These are phyloP conservation scores for Boletus reticuloceps DNA, from an alignment of 768 basidiomycete species.

Conservation along the genomic window DNA sequence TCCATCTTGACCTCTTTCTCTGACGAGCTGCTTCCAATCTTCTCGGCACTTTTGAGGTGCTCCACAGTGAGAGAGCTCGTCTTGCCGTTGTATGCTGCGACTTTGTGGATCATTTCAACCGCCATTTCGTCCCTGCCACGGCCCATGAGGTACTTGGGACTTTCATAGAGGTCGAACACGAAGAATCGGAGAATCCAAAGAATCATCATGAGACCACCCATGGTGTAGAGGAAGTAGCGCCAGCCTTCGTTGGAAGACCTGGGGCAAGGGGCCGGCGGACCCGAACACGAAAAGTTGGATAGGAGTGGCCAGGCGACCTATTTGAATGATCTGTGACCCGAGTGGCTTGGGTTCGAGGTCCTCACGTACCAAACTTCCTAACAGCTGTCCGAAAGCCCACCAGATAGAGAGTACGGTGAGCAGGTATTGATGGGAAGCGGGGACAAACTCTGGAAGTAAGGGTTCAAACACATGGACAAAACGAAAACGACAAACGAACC, in stretches of 20 bases:
- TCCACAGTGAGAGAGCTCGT: constrained; percentile 48
- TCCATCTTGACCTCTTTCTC: constrained; percentile 25
- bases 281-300: constrained; percentile 61
- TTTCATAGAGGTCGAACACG: constrained; percentile 64
- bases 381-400: constrained; percentile 77
- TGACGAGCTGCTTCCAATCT: constrained; percentile 5
- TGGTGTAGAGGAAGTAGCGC: constrained; percentile 71
- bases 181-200: constrained; percentile 64
- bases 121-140: constrained; percentile 62
- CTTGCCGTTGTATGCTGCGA: constrained; percentile 61
- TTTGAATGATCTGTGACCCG: not conserved
- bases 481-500: constrained; percentile 38
- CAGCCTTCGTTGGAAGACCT: constrained; percentile 63
- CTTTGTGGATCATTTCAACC: constrained; percentile 56
- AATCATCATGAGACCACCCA: constrained; percentile 69
- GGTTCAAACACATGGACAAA: not conserved
- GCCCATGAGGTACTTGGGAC: constrained; percentile 71
- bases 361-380: constrained; percentile 46
- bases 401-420: constrained; percentile 73
- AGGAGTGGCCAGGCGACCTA: constrained; percentile 74
- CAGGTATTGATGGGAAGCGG: constrained; percentile 71
- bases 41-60: constrained; percentile 36
- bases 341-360: not conserved
- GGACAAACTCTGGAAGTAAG: constrained; percentile 54
- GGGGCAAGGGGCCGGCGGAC: constrained; percentile 46